Evolutionary conservation across 495 filamentous ascomycete genomes (phyloP).

Genomic region (Mytilinidion resinicola): DNA sequence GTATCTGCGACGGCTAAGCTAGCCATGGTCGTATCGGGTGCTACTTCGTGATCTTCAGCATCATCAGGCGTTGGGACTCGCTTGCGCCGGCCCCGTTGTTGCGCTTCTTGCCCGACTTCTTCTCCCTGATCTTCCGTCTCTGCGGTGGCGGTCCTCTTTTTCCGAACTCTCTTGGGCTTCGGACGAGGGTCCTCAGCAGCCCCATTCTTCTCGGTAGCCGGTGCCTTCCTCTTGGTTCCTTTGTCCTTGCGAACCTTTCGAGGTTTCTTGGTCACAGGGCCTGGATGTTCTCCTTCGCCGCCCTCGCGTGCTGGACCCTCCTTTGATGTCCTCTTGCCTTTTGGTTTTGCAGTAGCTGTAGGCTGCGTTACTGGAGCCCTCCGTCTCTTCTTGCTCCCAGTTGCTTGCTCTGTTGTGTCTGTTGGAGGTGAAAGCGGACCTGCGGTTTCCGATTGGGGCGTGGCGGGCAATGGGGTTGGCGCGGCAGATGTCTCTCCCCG

Average conservation of each 20-base stretch:
- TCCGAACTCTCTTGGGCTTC: background rate
- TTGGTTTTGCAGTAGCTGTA: background rate
- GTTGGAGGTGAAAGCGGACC: too few relatives aligned
- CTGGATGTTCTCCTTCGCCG: slow-evolving; percentile 14
- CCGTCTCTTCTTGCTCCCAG: background rate
- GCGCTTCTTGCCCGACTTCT: background rate
- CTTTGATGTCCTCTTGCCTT: slow-evolving; percentile 9
- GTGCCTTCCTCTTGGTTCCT: slow-evolving; percentile 4
- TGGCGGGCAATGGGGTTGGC: too few relatives aligned
- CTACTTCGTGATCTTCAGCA: slow-evolving; percentile 65
- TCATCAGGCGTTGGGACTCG: slow-evolving; percentile 67
- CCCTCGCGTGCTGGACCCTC: background rate
- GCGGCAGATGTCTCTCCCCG: too few relatives aligned
- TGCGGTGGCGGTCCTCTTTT: slow-evolving; percentile 6
- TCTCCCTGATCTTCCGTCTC: slow-evolving; percentile 1
- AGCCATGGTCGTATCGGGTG: slow-evolving; percentile 69
- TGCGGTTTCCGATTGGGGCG: too few relatives aligned
- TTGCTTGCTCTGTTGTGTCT: too few relatives aligned
- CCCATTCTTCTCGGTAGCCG: slow-evolving; percentile 2
- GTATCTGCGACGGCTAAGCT: slow-evolving; percentile 67
- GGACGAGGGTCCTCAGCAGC: background rate
- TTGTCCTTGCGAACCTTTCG: slow-evolving; percentile 16
- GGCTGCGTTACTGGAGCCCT: background rate
- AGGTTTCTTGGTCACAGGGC: slow-evolving; percentile 19
- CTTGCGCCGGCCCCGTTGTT: slow-evolving; percentile 17